phyloP scores from a whole-genome alignment of 1,139 yeast genomes.

The Sugiyamaella xylanicola region DNA sequence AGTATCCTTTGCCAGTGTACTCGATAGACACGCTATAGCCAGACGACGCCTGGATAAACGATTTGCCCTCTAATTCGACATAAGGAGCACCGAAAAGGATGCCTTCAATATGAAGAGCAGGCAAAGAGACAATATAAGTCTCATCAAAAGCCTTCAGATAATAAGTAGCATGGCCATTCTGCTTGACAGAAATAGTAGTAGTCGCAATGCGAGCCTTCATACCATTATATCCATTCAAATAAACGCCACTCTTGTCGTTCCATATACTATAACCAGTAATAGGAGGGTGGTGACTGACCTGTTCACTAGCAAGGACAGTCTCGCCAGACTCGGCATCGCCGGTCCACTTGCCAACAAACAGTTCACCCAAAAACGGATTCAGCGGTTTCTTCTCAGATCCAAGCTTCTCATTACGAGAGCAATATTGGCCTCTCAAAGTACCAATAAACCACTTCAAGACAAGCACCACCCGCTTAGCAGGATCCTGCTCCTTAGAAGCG shows the following conservation, averaged over 20 bases:
- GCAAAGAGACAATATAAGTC: constrained; percentile 78
- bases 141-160: constrained; percentile 62
- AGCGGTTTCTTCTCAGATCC: constrained; percentile 95
- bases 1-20: constrained; percentile 90
- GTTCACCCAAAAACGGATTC: constrained; percentile 92
- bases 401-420: constrained; percentile 85
- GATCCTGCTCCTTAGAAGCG: constrained; percentile 53
- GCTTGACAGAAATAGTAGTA: constrained; percentile 79
- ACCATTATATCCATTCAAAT: constrained; percentile 85
- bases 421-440: constrained; percentile 88
- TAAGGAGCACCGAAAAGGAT: constrained; percentile 86
- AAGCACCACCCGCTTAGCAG: constrained; percentile 65
- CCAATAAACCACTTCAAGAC: constrained; percentile 91
- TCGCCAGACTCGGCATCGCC: constrained; percentile 46
- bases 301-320: constrained; percentile 77
- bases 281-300: constrained; percentile 96
- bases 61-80: constrained; percentile 77
- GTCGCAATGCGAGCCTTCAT: constrained; percentile 82
- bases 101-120: constrained; percentile 96
- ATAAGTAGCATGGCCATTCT: constrained; percentile 85
- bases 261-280: constrained; percentile 82
- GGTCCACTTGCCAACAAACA: constrained; percentile 83
- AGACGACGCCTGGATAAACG: constrained; percentile 75
- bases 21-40: constrained; percentile 78
- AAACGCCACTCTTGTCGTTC: constrained; percentile 68